A percentile compares a stretch with the other conserved stretches of the same genome.
These are phyloP conservation scores for Lachnellula suecica DNA, from an alignment of 2,329 filamentous ascomycete species.

Conservation along the genomic window DNA sequence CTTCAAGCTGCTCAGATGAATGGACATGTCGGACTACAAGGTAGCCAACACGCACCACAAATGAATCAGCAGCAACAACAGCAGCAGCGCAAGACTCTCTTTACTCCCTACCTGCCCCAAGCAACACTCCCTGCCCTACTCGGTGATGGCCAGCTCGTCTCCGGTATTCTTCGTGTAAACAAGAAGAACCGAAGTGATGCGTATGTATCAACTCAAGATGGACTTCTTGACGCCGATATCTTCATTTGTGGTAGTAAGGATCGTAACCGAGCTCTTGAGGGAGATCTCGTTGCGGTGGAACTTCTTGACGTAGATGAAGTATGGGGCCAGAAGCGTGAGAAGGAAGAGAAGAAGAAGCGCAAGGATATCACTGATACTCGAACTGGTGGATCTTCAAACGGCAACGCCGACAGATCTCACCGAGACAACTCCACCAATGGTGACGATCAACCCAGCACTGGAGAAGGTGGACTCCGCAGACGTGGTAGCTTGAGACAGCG, in stretches of 20 bases:
- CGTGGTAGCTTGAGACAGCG: conserved; percentile 94
- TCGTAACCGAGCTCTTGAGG: conserved; percentile 93
- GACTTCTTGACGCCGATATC: conserved; percentile 89
- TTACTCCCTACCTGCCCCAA: conserved; percentile 96
- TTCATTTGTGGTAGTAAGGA: conserved; percentile 99
- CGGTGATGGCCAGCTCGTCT: conserved; percentile 89
- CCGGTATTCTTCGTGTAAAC: conserved; percentile 95
- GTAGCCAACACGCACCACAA: conserved; percentile 70
- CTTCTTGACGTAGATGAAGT: conserved; percentile 97
- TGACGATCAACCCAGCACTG: conserved; percentile 58
- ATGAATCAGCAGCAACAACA: conserved; percentile 73
- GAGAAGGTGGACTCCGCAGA: conserved; percentile 84
- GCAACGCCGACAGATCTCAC: conserved; percentile 60
- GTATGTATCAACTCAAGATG: conserved; percentile 91
- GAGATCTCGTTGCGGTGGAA: conserved; percentile 92
- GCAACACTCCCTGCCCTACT: conserved; percentile 89
- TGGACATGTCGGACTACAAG: conserved; percentile 67
- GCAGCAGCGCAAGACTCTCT: conserved; percentile 95
- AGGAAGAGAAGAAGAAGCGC: conserved; percentile 99
- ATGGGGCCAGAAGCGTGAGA: conserved; percentile 97
- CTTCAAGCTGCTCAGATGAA: conserved; percentile 86
- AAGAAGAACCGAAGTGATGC: conserved; percentile 99
- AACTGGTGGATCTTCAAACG: conserved; percentile 71
- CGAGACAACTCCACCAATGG: conserved; percentile 56
- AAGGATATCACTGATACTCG: conserved; percentile 97